Percentiles rank a stretch among this genome's conserved stretches.
Evolutionary conservation across 805 yeast species (phyloP).

Genomic region (Yarrowia porcina): DNA sequence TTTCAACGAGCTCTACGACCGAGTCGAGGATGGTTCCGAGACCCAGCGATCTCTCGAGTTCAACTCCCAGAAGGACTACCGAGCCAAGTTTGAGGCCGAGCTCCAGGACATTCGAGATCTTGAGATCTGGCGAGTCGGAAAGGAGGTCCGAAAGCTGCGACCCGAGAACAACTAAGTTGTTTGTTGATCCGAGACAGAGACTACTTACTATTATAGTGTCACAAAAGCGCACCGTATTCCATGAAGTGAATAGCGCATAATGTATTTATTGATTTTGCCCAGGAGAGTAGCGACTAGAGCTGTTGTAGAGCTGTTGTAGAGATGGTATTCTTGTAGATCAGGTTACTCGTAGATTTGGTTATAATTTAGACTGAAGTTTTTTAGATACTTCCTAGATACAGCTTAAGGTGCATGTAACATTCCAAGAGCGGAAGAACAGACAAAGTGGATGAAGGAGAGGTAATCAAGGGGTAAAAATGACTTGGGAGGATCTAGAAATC

Average conservation of each 20-base stretch:
- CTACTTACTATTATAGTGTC: background rate
- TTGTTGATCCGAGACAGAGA: no score
- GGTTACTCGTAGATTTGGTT: no score
- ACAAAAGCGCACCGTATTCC: conserved; percentile 19
- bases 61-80: conserved; percentile 98
- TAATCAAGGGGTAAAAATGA: no score
- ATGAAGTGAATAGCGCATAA: conserved; percentile 26
- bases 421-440: no score
- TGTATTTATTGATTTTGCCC: conserved; percentile 21
- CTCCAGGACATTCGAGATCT: conserved; percentile 88
- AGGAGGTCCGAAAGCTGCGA: conserved; percentile 99
- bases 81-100: conserved; percentile 93
- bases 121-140: conserved; percentile 99
- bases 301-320: no score
- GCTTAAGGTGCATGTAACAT: no score
- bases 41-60: conserved; percentile 97
- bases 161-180: conserved; percentile 94
- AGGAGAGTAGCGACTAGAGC: no score
- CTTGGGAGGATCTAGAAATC: no score
- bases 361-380: no score
- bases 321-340: no score
- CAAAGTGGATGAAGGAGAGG: no score
- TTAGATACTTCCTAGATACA: no score
- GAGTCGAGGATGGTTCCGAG: conserved; percentile 94
- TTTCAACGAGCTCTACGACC: conserved; percentile 90